phyloP scores from a whole-genome alignment of 2,329 filamentous ascomycete genomes.

The Akanthomyces uredinophilus region DNA sequence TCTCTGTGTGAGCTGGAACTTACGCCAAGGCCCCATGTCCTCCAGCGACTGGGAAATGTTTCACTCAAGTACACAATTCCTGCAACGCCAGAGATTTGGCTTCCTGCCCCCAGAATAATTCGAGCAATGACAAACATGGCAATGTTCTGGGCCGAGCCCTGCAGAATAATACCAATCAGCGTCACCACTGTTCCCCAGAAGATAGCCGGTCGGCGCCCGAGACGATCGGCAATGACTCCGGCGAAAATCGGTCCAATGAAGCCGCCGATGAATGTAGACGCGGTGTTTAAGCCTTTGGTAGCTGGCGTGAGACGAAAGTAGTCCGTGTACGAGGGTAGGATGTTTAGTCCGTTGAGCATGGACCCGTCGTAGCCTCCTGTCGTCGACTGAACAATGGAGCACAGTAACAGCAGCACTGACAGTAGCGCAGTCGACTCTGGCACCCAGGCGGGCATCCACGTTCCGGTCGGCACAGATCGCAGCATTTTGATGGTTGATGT shows the following conservation, averaged over 20 bases:
- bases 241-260: constrained; percentile 38
- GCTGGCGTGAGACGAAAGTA: constrained; percentile 51
- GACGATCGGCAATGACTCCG: constrained; percentile 35
- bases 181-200: constrained; percentile 40
- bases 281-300: constrained; percentile 50
- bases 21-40: constrained; percentile 21
- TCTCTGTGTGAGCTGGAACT: background rate
- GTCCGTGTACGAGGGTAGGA: constrained; percentile 49
- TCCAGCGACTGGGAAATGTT: constrained; percentile 33
- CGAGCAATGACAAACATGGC: constrained; percentile 46
- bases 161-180: constrained; percentile 40
- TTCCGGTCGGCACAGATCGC: constrained; percentile 29
- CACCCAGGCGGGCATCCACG: constrained; percentile 43
- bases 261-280: constrained; percentile 49
- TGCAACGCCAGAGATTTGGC: constrained; percentile 36
- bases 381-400: constrained; percentile 39
- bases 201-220: constrained; percentile 39
- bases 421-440: constrained; percentile 37
- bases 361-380: constrained; percentile 40
- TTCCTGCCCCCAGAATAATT: constrained; percentile 44
- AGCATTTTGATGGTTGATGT: background rate
- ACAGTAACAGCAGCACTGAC: constrained; percentile 37
- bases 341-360: constrained; percentile 53
- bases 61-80: constrained; percentile 45
- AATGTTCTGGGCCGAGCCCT: constrained; percentile 44